Conservation (phyloP, 441 rosid species). For the Melastoma candidum region DNA sequence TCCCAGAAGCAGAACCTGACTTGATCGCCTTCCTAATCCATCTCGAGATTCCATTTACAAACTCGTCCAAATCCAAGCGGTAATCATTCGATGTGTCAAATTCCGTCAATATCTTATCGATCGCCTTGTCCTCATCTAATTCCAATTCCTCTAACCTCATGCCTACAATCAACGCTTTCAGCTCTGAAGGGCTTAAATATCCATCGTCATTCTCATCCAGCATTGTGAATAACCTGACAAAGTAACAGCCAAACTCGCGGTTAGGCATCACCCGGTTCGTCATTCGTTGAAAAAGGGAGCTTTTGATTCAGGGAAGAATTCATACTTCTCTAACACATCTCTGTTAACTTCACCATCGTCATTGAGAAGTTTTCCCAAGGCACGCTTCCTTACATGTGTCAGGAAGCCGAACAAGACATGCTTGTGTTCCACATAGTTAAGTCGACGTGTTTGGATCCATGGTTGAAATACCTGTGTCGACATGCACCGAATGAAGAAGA, state of each 20-base stretch:
- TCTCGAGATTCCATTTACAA: slow-evolving; percentile 40
- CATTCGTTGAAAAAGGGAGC: too few species aligned
- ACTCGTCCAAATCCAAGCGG: slow-evolving; percentile 35
- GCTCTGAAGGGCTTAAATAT: slow-evolving; percentile 47
- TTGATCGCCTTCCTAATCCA: slow-evolving; percentile 42
- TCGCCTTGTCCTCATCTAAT: slow-evolving; percentile 64
- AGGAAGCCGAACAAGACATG: slow-evolving; percentile 18
- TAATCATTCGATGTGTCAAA: slow-evolving; percentile 52
- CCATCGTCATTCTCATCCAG: slow-evolving; percentile 60
- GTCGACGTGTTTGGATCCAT: slow-evolving; percentile 22
- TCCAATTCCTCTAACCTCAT: slow-evolving; percentile 75
- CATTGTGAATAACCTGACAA: slow-evolving; percentile 51
- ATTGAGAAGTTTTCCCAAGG: slow-evolving; percentile 18
- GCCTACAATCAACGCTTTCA: slow-evolving; percentile 76
- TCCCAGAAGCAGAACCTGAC: slow-evolving; percentile 41
- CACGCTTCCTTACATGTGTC: slow-evolving; percentile 9
- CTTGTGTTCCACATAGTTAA: slow-evolving; percentile 16
- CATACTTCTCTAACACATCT: slow-evolving; percentile 11
- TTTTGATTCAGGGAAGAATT: not conserved
- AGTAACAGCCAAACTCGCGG: not conserved
- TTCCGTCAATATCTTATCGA: slow-evolving; percentile 47
- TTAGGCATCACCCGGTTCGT: too few species aligned
- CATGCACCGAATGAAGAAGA: too few species aligned
- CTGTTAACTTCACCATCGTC: slow-evolving; percentile 16
- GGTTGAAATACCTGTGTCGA: slow-evolving; percentile 24